phyloP scores from a whole-genome alignment of 2,329 filamentous ascomycete species.

The Xylariaceae sp. region DNA sequence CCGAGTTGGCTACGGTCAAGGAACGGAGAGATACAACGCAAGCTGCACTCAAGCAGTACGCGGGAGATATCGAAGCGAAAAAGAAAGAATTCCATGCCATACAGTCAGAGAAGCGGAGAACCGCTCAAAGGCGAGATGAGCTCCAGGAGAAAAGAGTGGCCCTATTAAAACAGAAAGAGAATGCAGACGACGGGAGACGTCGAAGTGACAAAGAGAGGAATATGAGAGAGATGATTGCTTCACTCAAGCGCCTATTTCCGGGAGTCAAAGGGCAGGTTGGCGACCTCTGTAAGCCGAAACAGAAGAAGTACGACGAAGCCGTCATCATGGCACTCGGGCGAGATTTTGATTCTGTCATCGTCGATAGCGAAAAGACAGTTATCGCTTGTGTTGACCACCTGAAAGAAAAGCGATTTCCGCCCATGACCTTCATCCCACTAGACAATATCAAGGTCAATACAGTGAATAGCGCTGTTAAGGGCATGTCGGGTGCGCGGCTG shows the following conservation, averaged over 20 bases:
- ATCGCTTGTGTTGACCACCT: slow-evolving; percentile 94
- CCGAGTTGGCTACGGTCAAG: slow-evolving; percentile 71
- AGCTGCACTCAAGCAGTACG: slow-evolving; percentile 68
- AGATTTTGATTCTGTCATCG: slow-evolving; percentile 92
- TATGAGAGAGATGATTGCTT: slow-evolving; percentile 81
- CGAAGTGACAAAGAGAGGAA: slow-evolving; percentile 82
- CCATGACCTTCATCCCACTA: slow-evolving; percentile 92
- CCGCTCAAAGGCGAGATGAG: slow-evolving; percentile 82
- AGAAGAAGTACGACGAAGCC: slow-evolving; percentile 94
- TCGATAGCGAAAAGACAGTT: slow-evolving; percentile 93
- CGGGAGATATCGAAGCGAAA: slow-evolving; percentile 80
- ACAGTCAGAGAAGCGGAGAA: slow-evolving; percentile 81
- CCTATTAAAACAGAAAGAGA: slow-evolving; percentile 77
- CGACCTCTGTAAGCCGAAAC: slow-evolving; percentile 92
- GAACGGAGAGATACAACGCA: slow-evolving; percentile 71
- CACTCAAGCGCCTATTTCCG: slow-evolving; percentile 87
- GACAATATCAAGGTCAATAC: slow-evolving; percentile 97
- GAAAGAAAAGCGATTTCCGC: slow-evolving; percentile 84
- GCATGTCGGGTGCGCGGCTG: slow-evolving; percentile 81
- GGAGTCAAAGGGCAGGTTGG: slow-evolving; percentile 90
- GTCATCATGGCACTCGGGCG: slow-evolving; percentile 90
- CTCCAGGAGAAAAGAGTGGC: slow-evolving; percentile 90
- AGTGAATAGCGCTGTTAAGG: slow-evolving; percentile 88
- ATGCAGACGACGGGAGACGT: slow-evolving; percentile 83
- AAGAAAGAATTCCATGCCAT: slow-evolving; percentile 89